Base-by-base conservation (phyloP, 1,284 basidiomycete species). In the Meira miltonrushii region DNA sequence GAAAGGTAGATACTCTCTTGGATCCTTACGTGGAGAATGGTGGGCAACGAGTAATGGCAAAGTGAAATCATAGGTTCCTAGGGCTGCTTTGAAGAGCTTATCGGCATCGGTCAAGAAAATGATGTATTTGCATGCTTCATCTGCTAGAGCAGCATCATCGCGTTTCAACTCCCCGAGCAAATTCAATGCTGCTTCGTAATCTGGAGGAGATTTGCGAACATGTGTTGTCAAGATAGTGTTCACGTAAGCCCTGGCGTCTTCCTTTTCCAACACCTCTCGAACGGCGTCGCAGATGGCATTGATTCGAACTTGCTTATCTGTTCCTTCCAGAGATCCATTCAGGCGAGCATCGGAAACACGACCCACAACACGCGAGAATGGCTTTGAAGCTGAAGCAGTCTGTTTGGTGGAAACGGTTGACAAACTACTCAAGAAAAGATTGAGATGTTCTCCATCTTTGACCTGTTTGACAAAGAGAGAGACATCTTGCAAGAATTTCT, bases 61-160 rank as follows among this genome's bases (percentile, higher is more conserved):
- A 21, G 89, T 87, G 80, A 98, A 96, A 79, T 99, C 92, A 79
- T 99, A 99, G 92, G 97, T 97, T 23, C 95, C 94, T 23, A 99
- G 83, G 1, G 95, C 95, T 5, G 89, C 89, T 75, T 97, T 87
- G 80, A 93, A 98, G 2, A 98, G 83, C 63, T 84, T 85, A 71
- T 98, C 87, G 0, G 92, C 91, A 73, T 97, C 92, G 15, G 92
- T 91, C 37, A 99, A 84, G 83, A 97, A 99, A 78, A 99, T 95
- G 78, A 98, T 88, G 74, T 98, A 99, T 78, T 94, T 96, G 72
- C 97, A 89, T 1, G 94, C 94, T 58, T 96, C 92, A 74, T 97
- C 92, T 4, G 95, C 90, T 0, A 91, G 80, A 40, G 85, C 83
- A 0, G 87, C 85, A 37, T 75, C 84, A 9, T 59, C 46, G 88